Evolutionary conservation across 495 filamentous ascomycete species (phyloP).

Genomic region (Eremomyces bilateralis): DNA sequence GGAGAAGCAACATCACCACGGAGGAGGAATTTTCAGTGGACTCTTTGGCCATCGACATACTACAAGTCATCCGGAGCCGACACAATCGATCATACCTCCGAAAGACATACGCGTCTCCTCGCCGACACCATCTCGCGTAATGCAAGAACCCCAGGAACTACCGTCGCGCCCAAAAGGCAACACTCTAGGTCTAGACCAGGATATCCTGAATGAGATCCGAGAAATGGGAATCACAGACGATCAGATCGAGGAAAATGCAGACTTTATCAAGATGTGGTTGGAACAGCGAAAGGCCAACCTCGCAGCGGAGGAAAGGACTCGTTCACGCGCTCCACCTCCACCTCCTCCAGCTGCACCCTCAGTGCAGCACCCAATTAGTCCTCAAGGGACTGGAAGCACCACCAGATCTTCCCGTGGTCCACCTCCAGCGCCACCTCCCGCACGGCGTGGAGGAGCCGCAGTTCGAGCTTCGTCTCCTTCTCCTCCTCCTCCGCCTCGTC

Average conservation of each 20-base stretch:
- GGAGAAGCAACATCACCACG: conserved; percentile 1
- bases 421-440: conserved; percentile 68
- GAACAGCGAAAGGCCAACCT: conserved; percentile 16
- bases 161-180: conserved; percentile 11
- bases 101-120: conserved; percentile 10
- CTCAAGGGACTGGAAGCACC: conserved; percentile 44
- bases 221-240: conserved; percentile 83
- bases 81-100: conserved; percentile 28
- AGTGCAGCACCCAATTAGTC: conserved; percentile 32
- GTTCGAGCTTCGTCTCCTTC: not conserved
- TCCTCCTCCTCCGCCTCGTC: conserved; percentile 11
- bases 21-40: conserved; percentile 8
- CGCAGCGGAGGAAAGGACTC: conserved; percentile 29
- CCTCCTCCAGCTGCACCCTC: conserved; percentile 31
- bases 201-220: conserved; percentile 57
- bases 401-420: conserved; percentile 41
- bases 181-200: conserved; percentile 16
- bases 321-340: conserved; percentile 30
- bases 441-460: conserved; percentile 32
- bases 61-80: conserved; percentile 30
- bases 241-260: conserved; percentile 75
- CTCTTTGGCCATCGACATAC: conserved; percentile 49
- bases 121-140: conserved; percentile 9
- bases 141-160: too few relatives aligned
- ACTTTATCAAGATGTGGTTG: conserved; percentile 71